phyloP scores from a whole-genome alignment of 108 stramenopile genomes.

The Cyclotella sp. region DNA sequence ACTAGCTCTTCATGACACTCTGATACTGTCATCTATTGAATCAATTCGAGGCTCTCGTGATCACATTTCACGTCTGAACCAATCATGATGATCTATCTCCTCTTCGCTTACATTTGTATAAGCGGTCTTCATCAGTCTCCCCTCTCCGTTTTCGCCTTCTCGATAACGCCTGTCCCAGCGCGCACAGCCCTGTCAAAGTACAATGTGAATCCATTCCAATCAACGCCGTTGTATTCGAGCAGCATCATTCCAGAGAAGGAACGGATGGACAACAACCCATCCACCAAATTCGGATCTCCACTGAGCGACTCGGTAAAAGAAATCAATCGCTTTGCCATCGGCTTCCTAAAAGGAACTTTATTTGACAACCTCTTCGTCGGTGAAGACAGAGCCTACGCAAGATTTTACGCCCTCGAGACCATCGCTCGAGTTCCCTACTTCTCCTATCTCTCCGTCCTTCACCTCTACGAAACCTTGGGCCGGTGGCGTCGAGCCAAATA shows the following conservation, averaged over 20 bases:
- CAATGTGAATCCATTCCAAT: neutral
- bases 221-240: slow-evolving; percentile 14
- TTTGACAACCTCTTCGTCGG: slow-evolving; percentile 57
- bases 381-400: slow-evolving; percentile 64
- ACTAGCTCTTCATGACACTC: no score
- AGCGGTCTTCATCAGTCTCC: neutral
- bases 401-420: slow-evolving; percentile 94
- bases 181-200: no score
- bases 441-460: slow-evolving; percentile 86
- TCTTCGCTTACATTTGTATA: no score
- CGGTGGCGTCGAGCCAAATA: slow-evolving; percentile 72
- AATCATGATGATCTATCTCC: no score
- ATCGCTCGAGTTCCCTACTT: slow-evolving; percentile 97
- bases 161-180: neutral
- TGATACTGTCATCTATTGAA: no score
- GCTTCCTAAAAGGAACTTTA: slow-evolving; percentile 46
- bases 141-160: neutral
- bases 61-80: no score
- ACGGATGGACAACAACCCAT: slow-evolving; percentile 41
- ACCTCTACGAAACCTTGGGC: slow-evolving; percentile 93
- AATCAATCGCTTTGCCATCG: slow-evolving; percentile 37
- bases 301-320: slow-evolving; percentile 46
- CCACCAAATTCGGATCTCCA: slow-evolving; percentile 52
- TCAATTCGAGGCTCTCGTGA: no score
- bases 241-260: slow-evolving; percentile 20